These are phyloP conservation scores for Termitomyces sp. DNA, from an alignment of 768 basidiomycete genomes.

Conservation along the genomic window DNA sequence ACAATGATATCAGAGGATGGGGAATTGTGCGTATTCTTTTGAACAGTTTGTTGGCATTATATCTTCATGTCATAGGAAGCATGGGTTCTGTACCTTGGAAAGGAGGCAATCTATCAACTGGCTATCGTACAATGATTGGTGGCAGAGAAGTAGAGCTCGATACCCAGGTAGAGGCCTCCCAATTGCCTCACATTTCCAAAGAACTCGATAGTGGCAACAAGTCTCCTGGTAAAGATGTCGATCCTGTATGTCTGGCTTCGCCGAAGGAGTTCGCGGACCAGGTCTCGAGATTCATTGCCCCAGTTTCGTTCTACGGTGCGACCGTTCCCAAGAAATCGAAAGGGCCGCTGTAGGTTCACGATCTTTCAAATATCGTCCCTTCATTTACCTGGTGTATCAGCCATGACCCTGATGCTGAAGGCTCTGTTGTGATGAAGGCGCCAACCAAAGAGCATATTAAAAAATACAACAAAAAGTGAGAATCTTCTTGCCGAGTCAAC, in stretches of 20 bases:
- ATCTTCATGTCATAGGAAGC: conserved; percentile 26
- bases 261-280: conserved; percentile 7
- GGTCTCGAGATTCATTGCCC: conserved; percentile 37
- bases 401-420: conserved; percentile 71
- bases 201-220: background rate
- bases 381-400: conserved; percentile 28
- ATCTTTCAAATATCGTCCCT: background rate
- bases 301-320: conserved; percentile 60
- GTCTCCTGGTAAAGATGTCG: conserved; percentile 8
- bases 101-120: conserved; percentile 44
- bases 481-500: background rate
- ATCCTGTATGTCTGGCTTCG: background rate
- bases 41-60: background rate
- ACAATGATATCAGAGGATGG: conserved; percentile 68
- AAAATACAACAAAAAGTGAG: conserved; percentile 67
- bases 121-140: conserved; percentile 41
- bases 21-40: conserved; percentile 45
- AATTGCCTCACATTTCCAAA: conserved; percentile 41
- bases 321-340: conserved; percentile 30
- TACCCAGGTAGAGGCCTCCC: conserved; percentile 39
- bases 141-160: conserved; percentile 64
- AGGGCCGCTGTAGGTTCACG: conserved; percentile 38
- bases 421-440: conserved; percentile 82
- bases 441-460: conserved; percentile 65
- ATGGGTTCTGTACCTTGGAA: conserved; percentile 62